Base-by-base conservation (phyloP, 768 basidiomycete genomes). In the Amanita phalloides region DNA sequence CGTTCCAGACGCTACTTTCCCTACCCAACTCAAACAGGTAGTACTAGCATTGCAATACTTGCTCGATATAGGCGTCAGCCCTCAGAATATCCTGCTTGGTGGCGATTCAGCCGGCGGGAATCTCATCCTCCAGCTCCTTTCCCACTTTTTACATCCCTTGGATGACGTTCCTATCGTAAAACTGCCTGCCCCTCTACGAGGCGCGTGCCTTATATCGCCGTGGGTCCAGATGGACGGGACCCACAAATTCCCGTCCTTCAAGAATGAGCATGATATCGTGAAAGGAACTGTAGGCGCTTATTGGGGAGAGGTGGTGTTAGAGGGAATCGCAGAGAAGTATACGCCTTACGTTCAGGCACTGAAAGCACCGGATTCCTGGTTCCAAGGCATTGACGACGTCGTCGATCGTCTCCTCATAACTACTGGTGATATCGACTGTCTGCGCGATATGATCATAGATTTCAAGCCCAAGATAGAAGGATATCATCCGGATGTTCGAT, bases 31-130 rank as follows among this genome's bases (percentile, higher is more conserved):
- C 5, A 59, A 56, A 10, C 69, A 71, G 49, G 57, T 63, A 1
- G 46, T 60, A 3, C 42, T 57, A 6, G 68, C 64, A 3, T 53
- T 72, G n/a, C 53, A 66, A 28, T 65, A 68, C 52, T 60, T 72
- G 13, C 43, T 52, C n/a, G 20, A 43, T 26, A 30, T 45, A 14
- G 69, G 68, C 10, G 55, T 69, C 6, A 51, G 57, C 10, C 67
- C 68, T 5, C 53, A 56, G 35, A 61, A 70, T 54, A 56, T 71
- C 17, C 60, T 66, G 42, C 50, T 72, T 10, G 64, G 62, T 5
- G 68, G 69, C 21, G 71, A 72, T 56, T 72, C 71, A 8, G 72
- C 72, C 8, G 72, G 72, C 9, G 70, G 57, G 0, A 66, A 66
- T 42, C 61, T 72, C 25, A 56, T 66, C 28, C 57, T 70, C 26